These are phyloP conservation scores for Carnegiea gigantea DNA, from an alignment of 179 eudicot genomes.

Conservation along the genomic window DNA sequence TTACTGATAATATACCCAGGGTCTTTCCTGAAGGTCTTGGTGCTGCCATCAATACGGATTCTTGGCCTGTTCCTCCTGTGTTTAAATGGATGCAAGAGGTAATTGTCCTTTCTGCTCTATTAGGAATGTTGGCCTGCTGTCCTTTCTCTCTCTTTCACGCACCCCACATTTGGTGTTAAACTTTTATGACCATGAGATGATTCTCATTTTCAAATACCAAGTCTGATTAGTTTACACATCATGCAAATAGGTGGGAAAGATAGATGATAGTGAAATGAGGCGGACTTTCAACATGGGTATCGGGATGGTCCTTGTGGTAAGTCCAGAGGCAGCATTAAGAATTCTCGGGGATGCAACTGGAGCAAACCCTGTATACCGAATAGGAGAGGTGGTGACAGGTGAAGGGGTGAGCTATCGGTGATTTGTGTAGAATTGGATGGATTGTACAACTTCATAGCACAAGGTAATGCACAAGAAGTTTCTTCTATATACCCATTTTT, in stretches of 20 bases:
- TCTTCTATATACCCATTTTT: background rate
- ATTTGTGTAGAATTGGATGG: conserved; percentile 2
- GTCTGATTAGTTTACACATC: background rate
- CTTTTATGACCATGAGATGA: background rate
- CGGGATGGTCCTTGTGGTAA: conserved; percentile 89
- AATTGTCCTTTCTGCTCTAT: background rate
- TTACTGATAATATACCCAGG: conserved; percentile 91
- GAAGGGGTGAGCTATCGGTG: conserved; percentile 70
- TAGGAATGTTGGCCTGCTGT: background rate
- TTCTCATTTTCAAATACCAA: background rate
- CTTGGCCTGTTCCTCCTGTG: conserved; percentile 84
- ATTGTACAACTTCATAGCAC: background rate
- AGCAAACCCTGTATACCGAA: conserved; percentile 48
- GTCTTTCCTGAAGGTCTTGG: conserved; percentile 94
- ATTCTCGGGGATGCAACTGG: conserved; percentile 50
- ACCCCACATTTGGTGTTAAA: background rate
- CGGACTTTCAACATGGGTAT: conserved; percentile 93
- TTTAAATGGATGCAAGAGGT: conserved; percentile 98
- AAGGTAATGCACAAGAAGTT: background rate
- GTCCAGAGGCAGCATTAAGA: conserved; percentile 58
- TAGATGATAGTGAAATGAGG: conserved; percentile 74
- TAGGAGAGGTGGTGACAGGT: conserved; percentile 75
- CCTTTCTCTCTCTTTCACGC: background rate
- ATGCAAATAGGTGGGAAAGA: conserved; percentile 58
- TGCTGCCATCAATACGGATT: conserved; percentile 56